These are phyloP conservation scores for Annulohypoxylon truncatum DNA, from an alignment of 2,329 filamentous ascomycete species.

Conservation along the genomic window DNA sequence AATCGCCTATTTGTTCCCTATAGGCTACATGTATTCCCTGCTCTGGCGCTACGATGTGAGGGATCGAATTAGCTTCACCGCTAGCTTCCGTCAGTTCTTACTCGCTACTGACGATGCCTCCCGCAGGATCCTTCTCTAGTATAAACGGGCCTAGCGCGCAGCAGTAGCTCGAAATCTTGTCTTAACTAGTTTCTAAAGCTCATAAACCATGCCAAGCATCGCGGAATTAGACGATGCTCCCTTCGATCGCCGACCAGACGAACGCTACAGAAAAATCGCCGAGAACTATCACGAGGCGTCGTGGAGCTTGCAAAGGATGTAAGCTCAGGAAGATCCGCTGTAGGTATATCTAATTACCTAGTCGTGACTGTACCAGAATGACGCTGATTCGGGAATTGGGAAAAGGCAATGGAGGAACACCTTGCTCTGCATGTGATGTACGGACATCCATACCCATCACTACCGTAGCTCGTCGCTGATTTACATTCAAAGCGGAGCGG, in stretches of 20 bases:
- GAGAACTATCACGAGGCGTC: background rate
- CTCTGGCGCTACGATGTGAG: background rate
- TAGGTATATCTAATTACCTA: background rate
- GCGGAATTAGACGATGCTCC: background rate
- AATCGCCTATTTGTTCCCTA: background rate
- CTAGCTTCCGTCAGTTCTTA: background rate
- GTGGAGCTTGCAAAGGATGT: background rate
- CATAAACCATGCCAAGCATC: background rate
- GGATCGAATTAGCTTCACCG: background rate
- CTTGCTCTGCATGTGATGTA: background rate
- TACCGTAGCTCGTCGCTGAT: background rate
- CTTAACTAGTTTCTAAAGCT: background rate
- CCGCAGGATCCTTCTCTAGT: background rate
- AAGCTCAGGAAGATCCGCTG: background rate
- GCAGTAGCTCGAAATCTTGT: background rate
- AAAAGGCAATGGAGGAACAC: background rate
- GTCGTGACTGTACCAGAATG: background rate
- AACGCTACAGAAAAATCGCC: background rate
- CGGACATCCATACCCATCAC: background rate
- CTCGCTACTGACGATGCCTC: background rate
- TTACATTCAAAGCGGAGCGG: background rate
- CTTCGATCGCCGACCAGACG: background rate
- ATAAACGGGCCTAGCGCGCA: background rate
- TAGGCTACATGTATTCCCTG: background rate
- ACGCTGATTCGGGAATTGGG: background rate